Evolutionary conservation across 768 basidiomycete species (phyloP).

Genomic region (Pulveroboletus frians): DNA sequence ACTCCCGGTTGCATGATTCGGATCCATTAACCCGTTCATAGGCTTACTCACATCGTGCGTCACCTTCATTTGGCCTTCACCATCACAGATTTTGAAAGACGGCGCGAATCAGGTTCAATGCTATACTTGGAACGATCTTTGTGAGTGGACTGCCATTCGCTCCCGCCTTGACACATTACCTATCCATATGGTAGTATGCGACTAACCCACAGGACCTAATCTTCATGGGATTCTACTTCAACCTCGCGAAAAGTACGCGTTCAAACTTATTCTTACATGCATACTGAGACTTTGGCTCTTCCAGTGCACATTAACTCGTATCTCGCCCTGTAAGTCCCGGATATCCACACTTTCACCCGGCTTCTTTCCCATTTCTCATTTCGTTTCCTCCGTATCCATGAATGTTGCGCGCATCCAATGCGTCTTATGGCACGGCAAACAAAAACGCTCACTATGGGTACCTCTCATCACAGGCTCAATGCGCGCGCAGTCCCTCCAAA

Average conservation of each 20-base stretch:
- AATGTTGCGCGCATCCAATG: not conserved
- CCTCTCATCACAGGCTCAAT: conserved; percentile 35
- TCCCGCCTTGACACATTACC: not conserved
- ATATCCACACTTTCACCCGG: not conserved
- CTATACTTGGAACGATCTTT: conserved; percentile 39
- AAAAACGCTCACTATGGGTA: not conserved
- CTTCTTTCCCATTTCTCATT: not conserved
- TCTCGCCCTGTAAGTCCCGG: conserved; percentile 37
- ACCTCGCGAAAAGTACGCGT: conserved; percentile 47
- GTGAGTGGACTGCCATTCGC: conserved; percentile 17
- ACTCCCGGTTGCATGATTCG: conserved; percentile 10
- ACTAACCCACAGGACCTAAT: conserved; percentile 50
- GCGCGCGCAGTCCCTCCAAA: conserved; percentile 33
- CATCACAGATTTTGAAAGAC: not conserved
- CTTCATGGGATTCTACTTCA: conserved; percentile 48
- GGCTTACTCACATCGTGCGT: conserved; percentile 36
- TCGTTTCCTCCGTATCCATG: not conserved
- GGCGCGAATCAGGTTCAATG: conserved; percentile 36
- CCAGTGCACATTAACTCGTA: conserved; percentile 54
- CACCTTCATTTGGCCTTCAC: not conserved
- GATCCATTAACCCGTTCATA: conserved; percentile 24
- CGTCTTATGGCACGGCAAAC: not conserved
- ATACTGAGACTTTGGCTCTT: not conserved
- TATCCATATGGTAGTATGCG: conserved; percentile 28
- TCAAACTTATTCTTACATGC: not conserved